phyloP scores from a whole-genome alignment of 192 early-diverging fungal genomes.

The Coemansia sp. region DNA sequence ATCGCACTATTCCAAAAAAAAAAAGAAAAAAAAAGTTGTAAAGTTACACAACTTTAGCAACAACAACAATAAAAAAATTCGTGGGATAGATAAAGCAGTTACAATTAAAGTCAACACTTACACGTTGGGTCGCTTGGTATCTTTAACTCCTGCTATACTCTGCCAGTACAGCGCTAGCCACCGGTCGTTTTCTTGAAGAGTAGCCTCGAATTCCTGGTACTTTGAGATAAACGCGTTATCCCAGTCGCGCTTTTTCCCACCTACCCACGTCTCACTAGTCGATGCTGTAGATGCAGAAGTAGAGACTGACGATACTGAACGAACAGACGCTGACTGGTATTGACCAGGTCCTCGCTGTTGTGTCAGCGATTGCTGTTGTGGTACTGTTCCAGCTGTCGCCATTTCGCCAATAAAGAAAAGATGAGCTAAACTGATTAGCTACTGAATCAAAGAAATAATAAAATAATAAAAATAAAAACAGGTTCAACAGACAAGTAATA shows the following conservation, averaged over 20 bases:
- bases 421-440: conserved; percentile 8
- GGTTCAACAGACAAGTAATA: no score
- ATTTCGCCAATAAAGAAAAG: conserved; percentile 12
- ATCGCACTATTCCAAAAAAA: conserved; percentile 28
- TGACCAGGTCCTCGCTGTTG: not conserved
- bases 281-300: conserved; percentile 15
- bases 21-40: not conserved
- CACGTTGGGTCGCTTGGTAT: conserved; percentile 32
- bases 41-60: not conserved
- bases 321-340: conserved; percentile 18
- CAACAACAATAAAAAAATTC: not conserved
- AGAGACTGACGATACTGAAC: conserved; percentile 29
- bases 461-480: not conserved
- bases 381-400: conserved; percentile 18
- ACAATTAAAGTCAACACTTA: conserved; percentile 13
- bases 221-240: conserved; percentile 53
- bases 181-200: conserved; percentile 53
- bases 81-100: not conserved
- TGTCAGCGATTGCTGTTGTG: conserved; percentile 1
- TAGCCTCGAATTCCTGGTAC: conserved; percentile 50
- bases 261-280: conserved; percentile 33
- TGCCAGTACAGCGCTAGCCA: conserved; percentile 54
- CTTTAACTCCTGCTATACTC: conserved; percentile 42
- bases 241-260: conserved; percentile 53
- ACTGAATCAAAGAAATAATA: not conserved